Conservation (phyloP, 805 yeast species). For the Ogataea glucozyma region DNA sequence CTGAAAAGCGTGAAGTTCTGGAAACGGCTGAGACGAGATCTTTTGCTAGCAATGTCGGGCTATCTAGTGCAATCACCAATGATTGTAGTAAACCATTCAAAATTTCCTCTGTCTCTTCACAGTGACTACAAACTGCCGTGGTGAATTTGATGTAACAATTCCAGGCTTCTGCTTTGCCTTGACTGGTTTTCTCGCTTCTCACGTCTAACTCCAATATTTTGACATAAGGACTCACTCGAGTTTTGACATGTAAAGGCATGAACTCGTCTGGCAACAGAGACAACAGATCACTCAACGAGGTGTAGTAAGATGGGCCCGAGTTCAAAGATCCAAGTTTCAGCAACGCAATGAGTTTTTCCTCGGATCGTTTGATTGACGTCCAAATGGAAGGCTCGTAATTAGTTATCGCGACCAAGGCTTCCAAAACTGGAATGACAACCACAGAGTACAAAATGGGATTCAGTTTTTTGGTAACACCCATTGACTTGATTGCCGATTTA, state of each 20-base stretch:
- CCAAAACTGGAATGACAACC: conserved; percentile 49
- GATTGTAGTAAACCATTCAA: conserved; percentile 14
- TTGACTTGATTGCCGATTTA: conserved; percentile 45
- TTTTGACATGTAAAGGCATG: conserved; percentile 11
- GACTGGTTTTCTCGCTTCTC: conserved; percentile 24
- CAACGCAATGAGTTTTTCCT: conserved; percentile 46
- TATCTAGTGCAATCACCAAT: conserved; percentile 22
- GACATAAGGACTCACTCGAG: conserved; percentile 13
- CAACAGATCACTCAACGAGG: conserved; percentile 20
- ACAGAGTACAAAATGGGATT: conserved; percentile 46
- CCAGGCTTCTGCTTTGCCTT: conserved; percentile 32
- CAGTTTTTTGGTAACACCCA: conserved; percentile 37
- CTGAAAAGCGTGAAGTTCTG: conserved; percentile 15
- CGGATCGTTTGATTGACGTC: conserved; percentile 48
- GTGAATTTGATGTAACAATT: conserved; percentile 24
- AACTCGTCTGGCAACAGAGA: conserved; percentile 26
- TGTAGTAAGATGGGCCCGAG: conserved; percentile 53
- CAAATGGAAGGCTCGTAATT: conserved; percentile 53
- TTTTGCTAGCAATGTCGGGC: conserved; percentile 16
- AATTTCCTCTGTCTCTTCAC: conserved; percentile 7
- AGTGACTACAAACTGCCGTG: conserved; percentile 1
- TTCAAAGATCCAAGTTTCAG: conserved; percentile 54
- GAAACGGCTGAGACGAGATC: conserved; percentile 13
- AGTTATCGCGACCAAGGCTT: conserved; percentile 46
- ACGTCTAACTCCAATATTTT: conserved; percentile 24